phyloP scores from a whole-genome alignment of 2,329 filamentous ascomycete genomes.

The Alternaria arborescens region DNA sequence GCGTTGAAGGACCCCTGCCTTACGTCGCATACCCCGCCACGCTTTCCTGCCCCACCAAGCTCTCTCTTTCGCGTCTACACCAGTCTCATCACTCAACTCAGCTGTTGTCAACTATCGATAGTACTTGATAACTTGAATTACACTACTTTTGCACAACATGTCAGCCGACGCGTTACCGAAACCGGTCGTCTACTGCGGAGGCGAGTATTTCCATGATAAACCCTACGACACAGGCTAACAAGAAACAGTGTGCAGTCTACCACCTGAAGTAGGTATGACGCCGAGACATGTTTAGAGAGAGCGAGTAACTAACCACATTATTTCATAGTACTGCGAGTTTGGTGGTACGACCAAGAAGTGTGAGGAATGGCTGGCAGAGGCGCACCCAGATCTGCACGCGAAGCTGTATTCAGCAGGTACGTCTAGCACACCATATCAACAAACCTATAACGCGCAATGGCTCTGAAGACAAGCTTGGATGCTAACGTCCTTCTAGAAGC shows the following conservation, averaged over 20 bases:
- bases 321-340: constrained; percentile 91
- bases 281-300: constrained; percentile 15
- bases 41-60: constrained; percentile 22
- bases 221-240: constrained; percentile 28
- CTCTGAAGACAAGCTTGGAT: not conserved
- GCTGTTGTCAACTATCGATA: not conserved
- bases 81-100: constrained; percentile 9
- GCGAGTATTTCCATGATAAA: constrained; percentile 48
- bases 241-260: constrained; percentile 67
- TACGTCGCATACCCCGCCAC: constrained; percentile 22
- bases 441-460: not conserved
- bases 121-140: not conserved
- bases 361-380: constrained; percentile 88
- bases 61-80: constrained; percentile 22
- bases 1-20: constrained; percentile 12
- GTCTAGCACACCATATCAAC: constrained; percentile 20
- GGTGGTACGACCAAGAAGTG: constrained; percentile 96
- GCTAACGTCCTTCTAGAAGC: constrained; percentile 57
- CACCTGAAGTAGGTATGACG: constrained; percentile 69
- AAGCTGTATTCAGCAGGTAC: constrained; percentile 86
- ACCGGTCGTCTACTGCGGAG: constrained; percentile 68
- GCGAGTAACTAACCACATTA: constrained; percentile 17
- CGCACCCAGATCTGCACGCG: constrained; percentile 76
- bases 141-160: constrained; percentile 21
- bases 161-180: constrained; percentile 56